Evolutionary conservation across 208 protist genomes (phyloP).

Genomic region (Leishmania turanica): DNA sequence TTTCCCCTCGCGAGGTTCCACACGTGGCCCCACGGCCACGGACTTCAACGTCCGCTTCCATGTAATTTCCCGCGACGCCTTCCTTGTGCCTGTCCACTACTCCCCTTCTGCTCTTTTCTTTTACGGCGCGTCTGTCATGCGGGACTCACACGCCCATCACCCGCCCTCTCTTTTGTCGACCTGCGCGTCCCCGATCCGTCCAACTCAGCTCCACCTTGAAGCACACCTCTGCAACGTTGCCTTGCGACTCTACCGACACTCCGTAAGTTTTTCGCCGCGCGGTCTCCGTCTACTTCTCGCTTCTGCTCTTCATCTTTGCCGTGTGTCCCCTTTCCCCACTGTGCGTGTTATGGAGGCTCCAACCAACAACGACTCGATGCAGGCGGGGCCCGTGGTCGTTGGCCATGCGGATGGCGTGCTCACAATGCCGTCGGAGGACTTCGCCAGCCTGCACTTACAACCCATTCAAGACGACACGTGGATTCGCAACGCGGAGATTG

Average conservation of each 20-base stretch:
- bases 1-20: not conserved
- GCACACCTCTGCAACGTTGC: not conserved
- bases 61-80: not conserved
- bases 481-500: conserved; percentile 75
- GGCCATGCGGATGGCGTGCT: conserved; percentile 21
- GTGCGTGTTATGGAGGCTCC: not conserved
- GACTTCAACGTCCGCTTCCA: not conserved
- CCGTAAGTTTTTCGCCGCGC: not conserved
- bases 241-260: not conserved
- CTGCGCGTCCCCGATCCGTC: not conserved
- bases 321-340: not conserved
- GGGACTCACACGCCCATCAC: not conserved
- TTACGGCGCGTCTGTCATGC: not conserved
- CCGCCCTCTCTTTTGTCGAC: not conserved
- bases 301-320: not conserved
- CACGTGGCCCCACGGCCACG: not conserved
- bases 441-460: conserved; percentile 62
- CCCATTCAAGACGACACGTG: conserved; percentile 88
- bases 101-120: not conserved
- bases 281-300: not conserved
- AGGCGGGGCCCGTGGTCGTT: not conserved
- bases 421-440: conserved; percentile 69
- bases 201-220: not conserved
- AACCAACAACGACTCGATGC: not conserved
- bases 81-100: not conserved